Conservation (phyloP, 164 flowering plant species). For the Vitis rupestris region DNA sequence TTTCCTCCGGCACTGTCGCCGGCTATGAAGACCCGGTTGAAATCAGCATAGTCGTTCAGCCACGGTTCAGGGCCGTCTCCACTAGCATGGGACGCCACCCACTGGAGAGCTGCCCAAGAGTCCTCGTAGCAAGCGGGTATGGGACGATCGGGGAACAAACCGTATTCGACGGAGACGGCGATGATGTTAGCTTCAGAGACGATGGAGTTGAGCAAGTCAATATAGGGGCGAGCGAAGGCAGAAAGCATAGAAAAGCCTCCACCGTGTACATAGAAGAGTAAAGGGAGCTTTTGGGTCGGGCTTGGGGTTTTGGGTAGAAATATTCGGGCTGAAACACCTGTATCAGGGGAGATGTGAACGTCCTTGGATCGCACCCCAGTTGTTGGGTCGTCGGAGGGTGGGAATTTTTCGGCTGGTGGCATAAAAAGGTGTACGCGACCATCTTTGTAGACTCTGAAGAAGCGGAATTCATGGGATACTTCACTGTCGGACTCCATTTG, state of each 20-base stretch:
- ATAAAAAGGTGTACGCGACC: slow-evolving; percentile 23
- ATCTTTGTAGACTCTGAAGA: slow-evolving; percentile 28
- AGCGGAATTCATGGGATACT: slow-evolving; percentile 9
- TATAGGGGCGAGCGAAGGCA: slow-evolving; percentile 18
- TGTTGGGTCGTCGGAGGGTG: slow-evolving; percentile 22
- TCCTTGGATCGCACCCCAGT: slow-evolving; percentile 33
- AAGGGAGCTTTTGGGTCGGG: slow-evolving; percentile 28
- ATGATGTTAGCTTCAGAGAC: slow-evolving; percentile 24
- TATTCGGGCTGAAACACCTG: slow-evolving; percentile 28
- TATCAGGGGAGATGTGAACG: slow-evolving; percentile 23
- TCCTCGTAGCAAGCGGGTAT: slow-evolving; percentile 32
- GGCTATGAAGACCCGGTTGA: slow-evolving; percentile 15
- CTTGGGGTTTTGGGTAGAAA: slow-evolving; percentile 24
- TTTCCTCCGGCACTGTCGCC: slow-evolving; percentile 37
- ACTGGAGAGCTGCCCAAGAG: too few species aligned
- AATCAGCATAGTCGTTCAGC: slow-evolving; percentile 27
- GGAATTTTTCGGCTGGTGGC: background rate
- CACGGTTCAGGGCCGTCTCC: slow-evolving; percentile 24
- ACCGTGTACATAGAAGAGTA: slow-evolving; percentile 43
- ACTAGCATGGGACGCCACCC: too few species aligned
- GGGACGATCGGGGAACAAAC: slow-evolving; percentile 36
- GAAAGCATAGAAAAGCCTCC: slow-evolving; percentile 39
- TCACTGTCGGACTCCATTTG: background rate
- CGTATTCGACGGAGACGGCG: slow-evolving; percentile 40
- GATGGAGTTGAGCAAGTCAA: slow-evolving; percentile 18